A percentile compares a stretch with the other conserved stretches of the same genome.
Conservation (phyloP, 2,329 filamentous ascomycete species). For the Neofusicoccum sp. region DNA sequence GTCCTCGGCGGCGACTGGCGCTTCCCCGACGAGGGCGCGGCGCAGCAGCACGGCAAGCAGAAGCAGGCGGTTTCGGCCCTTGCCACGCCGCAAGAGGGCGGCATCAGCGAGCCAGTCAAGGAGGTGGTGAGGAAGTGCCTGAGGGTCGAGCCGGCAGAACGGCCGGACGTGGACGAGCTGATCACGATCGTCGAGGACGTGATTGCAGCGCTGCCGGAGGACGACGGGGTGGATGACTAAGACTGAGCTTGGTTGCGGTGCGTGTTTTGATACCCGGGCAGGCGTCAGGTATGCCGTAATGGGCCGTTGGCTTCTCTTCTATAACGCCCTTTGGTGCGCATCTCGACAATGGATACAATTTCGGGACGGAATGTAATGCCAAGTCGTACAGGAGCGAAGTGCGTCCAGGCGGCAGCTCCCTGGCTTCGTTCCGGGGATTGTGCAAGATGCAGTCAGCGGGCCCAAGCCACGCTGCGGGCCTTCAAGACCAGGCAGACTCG, state of each 20-base stretch:
- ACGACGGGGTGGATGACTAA: constrained; percentile 38
- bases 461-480: not conserved
- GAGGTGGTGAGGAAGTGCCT: constrained; percentile 86
- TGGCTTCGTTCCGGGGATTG: not conserved
- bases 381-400: too few relatives aligned
- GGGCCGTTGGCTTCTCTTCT: not conserved
- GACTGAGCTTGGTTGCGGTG: not conserved
- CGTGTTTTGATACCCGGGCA: constrained; percentile 18
- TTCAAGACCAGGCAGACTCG: too few relatives aligned
- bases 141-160: constrained; percentile 78
- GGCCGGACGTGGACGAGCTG: constrained; percentile 83
- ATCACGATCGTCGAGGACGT: constrained; percentile 75
- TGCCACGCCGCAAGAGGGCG: constrained; percentile 44
- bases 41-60: constrained; percentile 51
- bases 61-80: constrained; percentile 29
- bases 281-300: constrained; percentile 15
- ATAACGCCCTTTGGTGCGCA: too few relatives aligned
- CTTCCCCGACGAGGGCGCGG: constrained; percentile 79
- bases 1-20: constrained; percentile 93
- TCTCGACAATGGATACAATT: too few relatives aligned
- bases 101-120: constrained; percentile 78
- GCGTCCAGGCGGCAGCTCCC: too few relatives aligned
- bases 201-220: constrained; percentile 65
- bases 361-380: too few relatives aligned
- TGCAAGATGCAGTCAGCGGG: not conserved